These are phyloP conservation scores for Candida multigemmis DNA, from an alignment of 805 yeast genomes.

Conservation along the genomic window DNA sequence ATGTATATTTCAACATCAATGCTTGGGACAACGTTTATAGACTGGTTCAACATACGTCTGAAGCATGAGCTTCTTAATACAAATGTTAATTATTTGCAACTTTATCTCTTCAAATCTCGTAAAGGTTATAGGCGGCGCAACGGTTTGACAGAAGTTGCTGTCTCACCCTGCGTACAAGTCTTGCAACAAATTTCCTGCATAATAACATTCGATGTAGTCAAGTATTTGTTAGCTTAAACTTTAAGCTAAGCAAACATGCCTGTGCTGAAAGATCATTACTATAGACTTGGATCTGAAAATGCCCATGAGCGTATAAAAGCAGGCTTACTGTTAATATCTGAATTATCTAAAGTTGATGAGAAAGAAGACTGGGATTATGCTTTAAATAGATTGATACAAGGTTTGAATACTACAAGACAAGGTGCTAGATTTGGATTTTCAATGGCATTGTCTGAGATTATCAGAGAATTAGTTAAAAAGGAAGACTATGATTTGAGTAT, in stretches of 20 bases:
- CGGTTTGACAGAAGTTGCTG: too few species aligned
- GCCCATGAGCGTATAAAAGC: conserved; percentile 65
- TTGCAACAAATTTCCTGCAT: too few species aligned
- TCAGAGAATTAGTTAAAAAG: conserved; percentile 23
- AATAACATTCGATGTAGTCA: too few species aligned
- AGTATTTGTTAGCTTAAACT: too few species aligned
- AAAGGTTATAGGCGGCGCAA: too few species aligned
- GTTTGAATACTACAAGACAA: conserved; percentile 74
- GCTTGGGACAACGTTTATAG: too few species aligned
- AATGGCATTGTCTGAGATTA: conserved; percentile 71
- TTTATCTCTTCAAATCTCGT: too few species aligned
- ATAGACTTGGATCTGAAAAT: conserved; percentile 66
- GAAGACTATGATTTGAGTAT: conserved; percentile 21
- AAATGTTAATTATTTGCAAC: too few species aligned
- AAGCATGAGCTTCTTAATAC: too few species aligned
- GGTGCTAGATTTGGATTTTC: conserved; percentile 85
- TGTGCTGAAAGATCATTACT: conserved; percentile 70
- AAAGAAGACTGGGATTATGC: conserved; percentile 76
- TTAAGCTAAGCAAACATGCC: conserved; percentile 21
- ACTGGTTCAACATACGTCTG: too few species aligned
- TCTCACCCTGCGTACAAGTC: too few species aligned
- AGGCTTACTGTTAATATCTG: conserved; percentile 57
- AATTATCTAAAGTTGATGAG: conserved; percentile 36
- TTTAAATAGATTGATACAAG: conserved; percentile 65
- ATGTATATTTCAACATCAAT: too few species aligned